These are phyloP conservation scores for Epichloe sibirici DNA, from an alignment of 2,329 filamentous ascomycete species.

Conservation along the genomic window DNA sequence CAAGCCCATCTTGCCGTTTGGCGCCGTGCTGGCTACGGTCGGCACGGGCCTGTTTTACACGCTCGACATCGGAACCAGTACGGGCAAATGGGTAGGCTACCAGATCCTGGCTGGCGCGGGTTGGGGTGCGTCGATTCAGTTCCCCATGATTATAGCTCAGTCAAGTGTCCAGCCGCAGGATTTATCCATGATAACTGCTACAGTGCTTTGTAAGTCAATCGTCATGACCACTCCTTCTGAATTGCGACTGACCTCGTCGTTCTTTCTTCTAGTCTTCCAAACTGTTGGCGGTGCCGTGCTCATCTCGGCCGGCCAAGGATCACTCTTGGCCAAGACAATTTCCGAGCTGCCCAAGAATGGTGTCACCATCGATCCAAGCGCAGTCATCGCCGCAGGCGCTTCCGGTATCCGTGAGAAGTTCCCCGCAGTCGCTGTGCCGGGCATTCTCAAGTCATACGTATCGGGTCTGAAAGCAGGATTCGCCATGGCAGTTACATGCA, in stretches of 20 bases:
- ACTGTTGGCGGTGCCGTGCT: not conserved
- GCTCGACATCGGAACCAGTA: constrained; percentile 20
- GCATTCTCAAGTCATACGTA: not conserved
- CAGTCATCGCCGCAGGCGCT: not conserved
- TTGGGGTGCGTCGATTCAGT: constrained; percentile 26
- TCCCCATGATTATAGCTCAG: constrained; percentile 27
- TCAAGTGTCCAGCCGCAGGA: not conserved
- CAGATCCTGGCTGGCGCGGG: constrained; percentile 29
- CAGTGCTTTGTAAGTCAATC: constrained; percentile 27
- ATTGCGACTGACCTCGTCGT: not conserved
- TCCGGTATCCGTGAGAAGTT: not conserved
- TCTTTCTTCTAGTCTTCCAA: not conserved
- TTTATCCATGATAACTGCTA: not conserved
- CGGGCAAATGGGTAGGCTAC: constrained; percentile 31
- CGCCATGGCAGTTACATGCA: not conserved
- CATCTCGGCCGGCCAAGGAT: not conserved
- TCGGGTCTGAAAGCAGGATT: not conserved
- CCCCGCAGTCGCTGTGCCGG: not conserved
- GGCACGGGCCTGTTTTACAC: constrained; percentile 32
- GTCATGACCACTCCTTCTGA: not conserved
- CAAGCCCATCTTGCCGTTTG: constrained; percentile 28
- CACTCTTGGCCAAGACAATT: not conserved
- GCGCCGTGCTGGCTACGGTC: constrained; percentile 21
- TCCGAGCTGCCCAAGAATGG: not conserved
- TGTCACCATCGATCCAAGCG: not conserved